phyloP scores from a whole-genome alignment of 192 early-diverging fungal genomes.

The Phlyctochytrium planicorne region DNA sequence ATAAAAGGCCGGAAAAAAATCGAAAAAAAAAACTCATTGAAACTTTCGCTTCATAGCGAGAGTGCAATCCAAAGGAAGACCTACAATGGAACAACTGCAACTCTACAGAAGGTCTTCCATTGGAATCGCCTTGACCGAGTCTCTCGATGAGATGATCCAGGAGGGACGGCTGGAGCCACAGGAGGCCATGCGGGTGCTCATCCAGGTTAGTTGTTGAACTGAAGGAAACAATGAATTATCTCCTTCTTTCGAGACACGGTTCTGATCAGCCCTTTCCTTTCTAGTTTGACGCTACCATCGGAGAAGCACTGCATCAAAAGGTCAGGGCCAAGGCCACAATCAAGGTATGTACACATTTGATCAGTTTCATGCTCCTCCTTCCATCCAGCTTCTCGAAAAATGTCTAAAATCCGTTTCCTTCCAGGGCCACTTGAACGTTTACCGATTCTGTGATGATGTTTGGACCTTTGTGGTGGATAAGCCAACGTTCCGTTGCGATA shows the following conservation, averaged over 20 bases:
- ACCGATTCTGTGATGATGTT: constrained; percentile 96
- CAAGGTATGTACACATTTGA: constrained; percentile 57
- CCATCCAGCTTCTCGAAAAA: background rate
- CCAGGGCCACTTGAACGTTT: constrained; percentile 84
- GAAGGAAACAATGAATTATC: no score
- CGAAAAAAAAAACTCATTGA: no score
- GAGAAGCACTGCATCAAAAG: constrained; percentile 77
- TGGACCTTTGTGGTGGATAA: constrained; percentile 91
- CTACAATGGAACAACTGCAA: constrained; percentile 44
- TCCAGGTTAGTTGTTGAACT: constrained; percentile 54
- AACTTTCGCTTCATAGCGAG: no score
- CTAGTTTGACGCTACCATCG: constrained; percentile 84
- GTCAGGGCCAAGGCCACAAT: constrained; percentile 81
- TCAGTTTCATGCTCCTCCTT: background rate
- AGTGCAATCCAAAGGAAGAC: no score
- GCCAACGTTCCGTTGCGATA: constrained; percentile 85
- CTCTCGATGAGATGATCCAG: constrained; percentile 93
- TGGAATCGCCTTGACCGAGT: constrained; percentile 90
- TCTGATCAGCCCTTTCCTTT: background rate
- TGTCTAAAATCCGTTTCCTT: constrained; percentile 14
- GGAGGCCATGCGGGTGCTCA: constrained; percentile 79
- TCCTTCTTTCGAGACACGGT: background rate
- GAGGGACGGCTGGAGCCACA: constrained; percentile 88
- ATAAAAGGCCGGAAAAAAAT: no score
- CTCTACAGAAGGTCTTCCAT: constrained; percentile 65